Evolutionary conservation across 2,329 filamentous ascomycete genomes (phyloP).

Genomic region (Exophiala dermatitidis): DNA sequence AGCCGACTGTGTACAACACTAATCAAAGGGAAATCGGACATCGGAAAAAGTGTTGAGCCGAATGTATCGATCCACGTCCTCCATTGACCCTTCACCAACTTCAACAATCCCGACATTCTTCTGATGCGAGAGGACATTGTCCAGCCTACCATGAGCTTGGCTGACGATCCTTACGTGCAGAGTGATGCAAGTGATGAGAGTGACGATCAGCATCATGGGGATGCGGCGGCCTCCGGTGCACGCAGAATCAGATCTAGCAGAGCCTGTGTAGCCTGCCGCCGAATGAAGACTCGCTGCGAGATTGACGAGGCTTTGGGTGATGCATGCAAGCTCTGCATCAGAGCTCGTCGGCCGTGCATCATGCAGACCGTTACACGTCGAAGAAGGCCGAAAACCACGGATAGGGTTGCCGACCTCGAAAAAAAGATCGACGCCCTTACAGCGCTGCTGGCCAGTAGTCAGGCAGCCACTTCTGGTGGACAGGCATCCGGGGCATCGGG

Average conservation of each 20-base stretch:
- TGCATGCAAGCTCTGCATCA: slow-evolving; percentile 67
- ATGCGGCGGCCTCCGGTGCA: neutral
- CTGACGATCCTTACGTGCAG: slow-evolving; percentile 8
- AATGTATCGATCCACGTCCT: too few species aligned
- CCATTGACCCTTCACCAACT: too few species aligned
- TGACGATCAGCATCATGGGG: slow-evolving; percentile 12
- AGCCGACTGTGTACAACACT: too few species aligned
- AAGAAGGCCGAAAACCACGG: slow-evolving; percentile 83
- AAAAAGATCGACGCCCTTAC: slow-evolving; percentile 86
- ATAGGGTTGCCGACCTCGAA: slow-evolving; percentile 78
- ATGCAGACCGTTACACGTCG: slow-evolving; percentile 68
- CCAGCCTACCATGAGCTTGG: neutral
- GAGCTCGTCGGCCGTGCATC: slow-evolving; percentile 66
- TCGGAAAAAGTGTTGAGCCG: too few species aligned
- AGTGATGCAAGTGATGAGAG: slow-evolving; percentile 20
- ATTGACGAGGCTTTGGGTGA: slow-evolving; percentile 57
- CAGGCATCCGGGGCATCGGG: slow-evolving; percentile 1
- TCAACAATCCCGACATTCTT: neutral
- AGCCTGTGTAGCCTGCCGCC: slow-evolving; percentile 67
- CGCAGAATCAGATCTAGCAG: slow-evolving; percentile 33
- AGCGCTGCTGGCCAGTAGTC: slow-evolving; percentile 60
- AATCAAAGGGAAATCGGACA: too few species aligned
- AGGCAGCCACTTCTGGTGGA: slow-evolving; percentile 20
- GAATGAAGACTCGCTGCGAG: slow-evolving; percentile 79
- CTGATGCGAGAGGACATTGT: too few species aligned